Evolutionary conservation across 1,284 basidiomycete genomes (phyloP).

Genomic region (Fomitopsis betulina): DNA sequence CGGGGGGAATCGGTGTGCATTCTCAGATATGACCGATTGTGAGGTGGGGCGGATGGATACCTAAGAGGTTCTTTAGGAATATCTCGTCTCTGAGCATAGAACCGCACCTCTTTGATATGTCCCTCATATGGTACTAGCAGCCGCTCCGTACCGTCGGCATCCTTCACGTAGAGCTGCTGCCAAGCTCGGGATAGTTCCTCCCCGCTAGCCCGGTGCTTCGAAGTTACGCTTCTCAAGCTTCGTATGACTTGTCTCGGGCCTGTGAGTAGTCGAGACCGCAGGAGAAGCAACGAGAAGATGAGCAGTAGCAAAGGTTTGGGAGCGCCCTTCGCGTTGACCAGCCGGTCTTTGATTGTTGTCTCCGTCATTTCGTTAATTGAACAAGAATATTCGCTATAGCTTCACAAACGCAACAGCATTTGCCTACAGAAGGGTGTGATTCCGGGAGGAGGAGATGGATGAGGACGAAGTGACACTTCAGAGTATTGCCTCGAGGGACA

Average conservation of each 20-base stretch:
- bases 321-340: neutral
- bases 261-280: conserved; percentile 37
- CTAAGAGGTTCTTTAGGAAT: conserved; percentile 16
- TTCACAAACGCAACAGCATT: neutral
- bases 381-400: neutral
- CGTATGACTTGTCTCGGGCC: conserved; percentile 18
- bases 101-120: conserved; percentile 47
- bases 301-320: conserved; percentile 10
- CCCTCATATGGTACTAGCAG: conserved; percentile 67
- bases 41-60: conserved; percentile 37
- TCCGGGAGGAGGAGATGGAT: too few species aligned
- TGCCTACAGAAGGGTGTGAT: too few species aligned
- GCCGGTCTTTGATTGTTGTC: neutral
- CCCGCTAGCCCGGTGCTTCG: conserved; percentile 27
- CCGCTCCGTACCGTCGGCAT: conserved; percentile 54
- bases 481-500: too few species aligned
- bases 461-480: too few species aligned
- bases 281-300: conserved; percentile 31
- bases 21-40: conserved; percentile 36
- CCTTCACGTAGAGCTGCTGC: conserved; percentile 53
- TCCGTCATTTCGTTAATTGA: too few species aligned
- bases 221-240: conserved; percentile 27
- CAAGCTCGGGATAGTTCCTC: conserved; percentile 44
- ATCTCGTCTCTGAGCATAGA: neutral
- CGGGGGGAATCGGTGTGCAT: conserved; percentile 53